Conservation (phyloP, 345 rosid species). For the Noccaea caerulescens region DNA sequence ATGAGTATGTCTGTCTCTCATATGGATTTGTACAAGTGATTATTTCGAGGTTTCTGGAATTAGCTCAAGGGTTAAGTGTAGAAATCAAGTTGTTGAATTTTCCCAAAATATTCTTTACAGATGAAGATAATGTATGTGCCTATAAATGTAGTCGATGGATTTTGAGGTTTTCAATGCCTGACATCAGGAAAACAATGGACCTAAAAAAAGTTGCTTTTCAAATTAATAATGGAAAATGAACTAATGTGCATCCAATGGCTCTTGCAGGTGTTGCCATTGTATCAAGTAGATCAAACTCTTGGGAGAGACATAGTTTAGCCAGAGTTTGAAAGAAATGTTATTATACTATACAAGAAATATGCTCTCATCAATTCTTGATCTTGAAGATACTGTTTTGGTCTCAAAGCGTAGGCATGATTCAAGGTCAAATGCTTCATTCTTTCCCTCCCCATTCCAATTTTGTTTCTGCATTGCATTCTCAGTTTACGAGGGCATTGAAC, state of each 20-base stretch:
- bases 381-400: conserved; percentile 25
- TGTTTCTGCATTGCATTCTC: conserved; percentile 17
- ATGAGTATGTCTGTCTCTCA: too few relatives aligned
- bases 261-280: conserved; percentile 37
- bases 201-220: too few relatives aligned
- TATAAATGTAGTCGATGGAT: too few relatives aligned
- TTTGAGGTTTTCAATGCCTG: too few relatives aligned
- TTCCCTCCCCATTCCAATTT: conserved; percentile 20
- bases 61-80: not conserved
- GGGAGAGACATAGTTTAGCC: conserved; percentile 32
- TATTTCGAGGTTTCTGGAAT: not conserved
- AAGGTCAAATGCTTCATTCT: conserved; percentile 6
- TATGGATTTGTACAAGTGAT: not conserved
- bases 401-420: conserved; percentile 31
- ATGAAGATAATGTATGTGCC: too few relatives aligned
- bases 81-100: too few relatives aligned
- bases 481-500: conserved; percentile 9
- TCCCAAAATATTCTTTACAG: too few relatives aligned
- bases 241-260: not conserved
- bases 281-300: conserved; percentile 33
- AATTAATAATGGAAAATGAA: not conserved
- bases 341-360: conserved; percentile 28
- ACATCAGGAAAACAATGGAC: too few relatives aligned
- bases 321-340: conserved; percentile 27
- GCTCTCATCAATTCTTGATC: conserved; percentile 35